Percentiles rank a stretch among this genome's conserved stretches.
Evolutionary conservation across 192 early-diverging fungal genomes (phyloP).

Genomic region (Podila epigama): DNA sequence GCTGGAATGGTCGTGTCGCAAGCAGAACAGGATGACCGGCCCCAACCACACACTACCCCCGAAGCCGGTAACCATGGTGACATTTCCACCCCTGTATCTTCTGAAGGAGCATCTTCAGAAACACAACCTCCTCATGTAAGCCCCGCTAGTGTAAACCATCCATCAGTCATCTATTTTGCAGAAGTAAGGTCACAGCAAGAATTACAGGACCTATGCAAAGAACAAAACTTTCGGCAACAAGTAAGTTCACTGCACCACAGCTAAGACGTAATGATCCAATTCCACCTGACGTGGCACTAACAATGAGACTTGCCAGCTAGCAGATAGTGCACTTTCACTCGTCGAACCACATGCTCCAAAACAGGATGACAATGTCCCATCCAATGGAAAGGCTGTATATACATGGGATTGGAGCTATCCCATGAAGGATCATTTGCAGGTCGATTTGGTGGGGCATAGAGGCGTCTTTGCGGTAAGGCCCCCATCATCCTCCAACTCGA

Average conservation of each 20-base stretch:
- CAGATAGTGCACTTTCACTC: neutral
- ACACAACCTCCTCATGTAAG: too few species aligned
- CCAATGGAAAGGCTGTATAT: neutral
- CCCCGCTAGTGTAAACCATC: neutral
- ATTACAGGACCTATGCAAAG: constrained; percentile 7
- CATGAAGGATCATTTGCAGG: constrained; percentile 9
- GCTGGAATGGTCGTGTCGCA: too few species aligned
- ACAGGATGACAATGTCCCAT: neutral
- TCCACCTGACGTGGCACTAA: too few species aligned
- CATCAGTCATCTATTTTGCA: constrained; percentile 23
- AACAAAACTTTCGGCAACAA: constrained; percentile 14
- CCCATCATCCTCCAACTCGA: too few species aligned
- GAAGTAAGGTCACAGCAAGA: constrained; percentile 20
- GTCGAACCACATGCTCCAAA: neutral
- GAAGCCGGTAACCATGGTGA: too few species aligned
- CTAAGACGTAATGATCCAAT: too few species aligned
- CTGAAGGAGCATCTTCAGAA: too few species aligned
- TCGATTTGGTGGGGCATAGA: constrained; percentile 10
- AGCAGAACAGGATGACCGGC: too few species aligned
- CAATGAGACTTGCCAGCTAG: neutral
- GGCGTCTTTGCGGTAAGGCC: constrained; percentile 37
- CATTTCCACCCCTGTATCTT: too few species aligned
- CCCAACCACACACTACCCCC: too few species aligned
- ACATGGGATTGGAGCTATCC: constrained; percentile 20
- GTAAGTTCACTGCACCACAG: too few species aligned